These are phyloP conservation scores for Eremochloa ophiuroides DNA, from an alignment of 176 grass and related monocot genomes.

Conservation along the genomic window DNA sequence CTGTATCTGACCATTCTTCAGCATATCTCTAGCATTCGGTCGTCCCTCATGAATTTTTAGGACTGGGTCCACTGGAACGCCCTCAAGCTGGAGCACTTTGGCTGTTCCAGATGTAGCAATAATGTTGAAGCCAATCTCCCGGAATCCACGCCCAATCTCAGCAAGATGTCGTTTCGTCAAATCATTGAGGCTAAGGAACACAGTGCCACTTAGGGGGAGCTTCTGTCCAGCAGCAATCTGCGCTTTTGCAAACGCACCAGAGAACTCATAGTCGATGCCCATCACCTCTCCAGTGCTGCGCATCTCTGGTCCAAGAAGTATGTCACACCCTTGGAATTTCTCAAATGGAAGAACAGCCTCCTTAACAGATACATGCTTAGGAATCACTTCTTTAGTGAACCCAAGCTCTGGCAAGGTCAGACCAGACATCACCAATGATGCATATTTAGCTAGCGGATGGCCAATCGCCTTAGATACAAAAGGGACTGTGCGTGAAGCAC, in stretches of 20 bases:
- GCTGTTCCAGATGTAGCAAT: slow-evolving; percentile 87
- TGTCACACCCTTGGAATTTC: slow-evolving; percentile 99
- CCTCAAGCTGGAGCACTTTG: slow-evolving; percentile 76
- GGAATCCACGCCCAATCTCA: slow-evolving; percentile 65
- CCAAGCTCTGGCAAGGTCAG: slow-evolving; percentile 68
- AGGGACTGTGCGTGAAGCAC: slow-evolving; percentile 90
- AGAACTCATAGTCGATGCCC: slow-evolving; percentile 92
- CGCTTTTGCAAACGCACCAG: slow-evolving; percentile 91
- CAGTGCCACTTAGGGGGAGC: slow-evolving; percentile 61
- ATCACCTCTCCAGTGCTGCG: slow-evolving; percentile 98
- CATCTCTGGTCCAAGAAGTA: slow-evolving; percentile 98
- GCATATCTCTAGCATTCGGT: slow-evolving; percentile 84
- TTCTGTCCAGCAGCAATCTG: slow-evolving; percentile 98
- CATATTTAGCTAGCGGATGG: slow-evolving; percentile 96
- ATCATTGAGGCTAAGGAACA: slow-evolving; percentile 92
- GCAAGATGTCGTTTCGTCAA: slow-evolving; percentile 82
- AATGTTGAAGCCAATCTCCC: slow-evolving; percentile 78
- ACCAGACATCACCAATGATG: slow-evolving; percentile 95
- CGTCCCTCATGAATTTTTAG: slow-evolving; percentile 95
- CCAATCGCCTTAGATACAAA: slow-evolving; percentile 99
- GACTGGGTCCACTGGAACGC: slow-evolving; percentile 73
- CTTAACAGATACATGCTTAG: slow-evolving; percentile 95
- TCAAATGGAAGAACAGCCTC: slow-evolving; percentile 97
- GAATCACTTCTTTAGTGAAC: slow-evolving; percentile 83
- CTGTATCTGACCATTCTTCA: slow-evolving; percentile 90